Base-by-base conservation (phyloP, 257 asterid species). In the Perilla frutescens region DNA sequence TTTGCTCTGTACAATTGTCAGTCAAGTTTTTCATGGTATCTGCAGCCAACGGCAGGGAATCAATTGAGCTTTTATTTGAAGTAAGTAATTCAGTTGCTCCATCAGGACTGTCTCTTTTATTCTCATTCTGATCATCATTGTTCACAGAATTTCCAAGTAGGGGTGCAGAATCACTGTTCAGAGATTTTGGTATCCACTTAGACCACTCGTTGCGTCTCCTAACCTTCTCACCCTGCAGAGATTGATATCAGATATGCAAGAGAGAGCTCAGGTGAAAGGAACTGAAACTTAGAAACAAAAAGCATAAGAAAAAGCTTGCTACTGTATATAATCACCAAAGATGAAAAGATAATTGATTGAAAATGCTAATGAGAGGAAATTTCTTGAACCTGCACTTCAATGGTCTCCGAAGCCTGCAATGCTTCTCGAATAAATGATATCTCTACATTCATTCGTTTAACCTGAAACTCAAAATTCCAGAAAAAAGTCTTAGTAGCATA, bases 191-290 rank as follows among this genome's bases (percentile, higher is more conserved):
- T 83, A 87, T 64, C 95, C 96, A 95, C 72, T 82, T 89, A 60
- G 90, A 75, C 99, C 99, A 95, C 49, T 85, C 96, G 49, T 84
- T 83, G 59, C 96, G 96, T 77, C 97, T 89, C 84, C 99, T 87
- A 53, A 95, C 79, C 84, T 80, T 92, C 76, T 86, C 96, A 71
- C 84, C 90, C 99, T 95, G 71, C 68, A 78, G 75, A 79, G 63
- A 69, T 82, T 62, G 70, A 60, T 72, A 73, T 43, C n/a, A 51
- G 70, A 62, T 63, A 73, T 39, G 66, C 44, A 74, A 36, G 56
- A 65, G 60, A 70, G 39, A 34, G 65, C 70, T 45, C 64, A 54
- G 45, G 36, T 45, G 76, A 65, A 72, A 61, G 58, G 45, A 65
- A 64, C 34, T 6, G 62, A 41, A 50, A 68, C 44, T 5, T n/a